Base-by-base conservation (phyloP, 768 basidiomycete genomes). In the Cyclocybe cylindracea region DNA sequence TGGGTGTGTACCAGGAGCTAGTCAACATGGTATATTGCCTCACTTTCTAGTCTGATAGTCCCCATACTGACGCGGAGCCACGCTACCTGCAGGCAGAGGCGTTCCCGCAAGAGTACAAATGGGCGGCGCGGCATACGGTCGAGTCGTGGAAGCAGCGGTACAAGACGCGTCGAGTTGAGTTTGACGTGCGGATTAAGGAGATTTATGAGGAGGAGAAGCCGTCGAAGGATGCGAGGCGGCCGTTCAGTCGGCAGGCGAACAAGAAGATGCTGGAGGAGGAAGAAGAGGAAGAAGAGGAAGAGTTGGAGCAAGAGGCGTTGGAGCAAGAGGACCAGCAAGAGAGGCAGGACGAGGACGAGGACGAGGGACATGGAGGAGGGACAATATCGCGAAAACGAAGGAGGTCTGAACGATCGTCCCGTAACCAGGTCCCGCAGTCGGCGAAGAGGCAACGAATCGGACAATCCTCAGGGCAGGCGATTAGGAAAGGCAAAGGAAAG, bases 131-230 rank as follows among this genome's bases (percentile, higher is more conserved):
- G 7, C 82, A 83, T 61, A 60, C 77, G 5, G 66, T 67, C 56
- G 61, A 74, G 48, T 77, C 80, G 18, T 82, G 80, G 79, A 69
- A 73, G 24, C 68, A 77, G 41, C 70, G 73, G 10, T 80, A 80
- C 54, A 79, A 74, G 48, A 78, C 70, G 51, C 67, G 73, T 18
- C 46, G 46, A 32, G 48, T 39, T 0, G 39, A 50, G 11, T 69
- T 80, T 35, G 68, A 82, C 45, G 24, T 6, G 9, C 48, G 53
- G n/a, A 79, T 83, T 44, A 55, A 57, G 0, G 32, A 54, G 14
- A 56, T 66, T 10, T 71, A 66, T 9, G 46, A 51, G 18, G 13
- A 35, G 31, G 42, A 65, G 24, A 24, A 24, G 24, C 24, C 24
- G 24, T 24, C 24, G 24, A 24, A 24, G 24, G 24, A 24, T 24